Conservation (phyloP, 2,329 filamentous ascomycete species). For the Pyrenochaeta sp. region DNA sequence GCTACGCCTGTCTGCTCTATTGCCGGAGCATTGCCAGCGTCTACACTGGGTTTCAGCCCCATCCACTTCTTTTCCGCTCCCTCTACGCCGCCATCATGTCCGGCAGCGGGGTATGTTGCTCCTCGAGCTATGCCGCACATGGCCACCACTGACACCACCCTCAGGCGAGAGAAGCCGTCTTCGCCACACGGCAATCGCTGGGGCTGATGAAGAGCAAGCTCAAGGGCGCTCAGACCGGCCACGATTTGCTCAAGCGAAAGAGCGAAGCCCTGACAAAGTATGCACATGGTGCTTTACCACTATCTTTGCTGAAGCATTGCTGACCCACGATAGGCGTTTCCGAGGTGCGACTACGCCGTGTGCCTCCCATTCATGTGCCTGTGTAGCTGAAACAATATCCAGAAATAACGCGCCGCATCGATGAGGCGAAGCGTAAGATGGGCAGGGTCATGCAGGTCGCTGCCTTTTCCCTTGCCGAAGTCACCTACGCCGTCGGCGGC, state of each 20-base stretch:
- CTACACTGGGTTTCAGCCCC: conserved; percentile 4
- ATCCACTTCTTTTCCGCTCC: conserved; percentile 4
- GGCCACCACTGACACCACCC: conserved; percentile 32
- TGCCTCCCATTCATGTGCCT: conserved; percentile 4
- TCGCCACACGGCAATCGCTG: conserved; percentile 96
- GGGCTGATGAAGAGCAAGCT: conserved; percentile 98
- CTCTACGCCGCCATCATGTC: conserved; percentile 56
- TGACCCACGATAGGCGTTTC: conserved; percentile 71
- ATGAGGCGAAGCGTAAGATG: conserved; percentile 99
- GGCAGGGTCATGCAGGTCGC: conserved; percentile 99
- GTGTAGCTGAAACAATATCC: conserved; percentile 34
- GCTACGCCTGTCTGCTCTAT: conserved; percentile 6
- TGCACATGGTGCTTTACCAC: conserved; percentile 36
- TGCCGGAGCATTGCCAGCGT: conserved; percentile 5
- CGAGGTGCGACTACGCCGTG: conserved; percentile 69
- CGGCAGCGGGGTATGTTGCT: conserved; percentile 59
- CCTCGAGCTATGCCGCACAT: conserved; percentile 27
- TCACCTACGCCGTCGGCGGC: conserved; percentile 95
- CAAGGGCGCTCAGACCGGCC: conserved; percentile 79
- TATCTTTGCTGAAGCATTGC: conserved; percentile 14
- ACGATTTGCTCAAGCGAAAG: conserved; percentile 96
- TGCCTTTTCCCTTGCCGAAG: conserved; percentile 95
- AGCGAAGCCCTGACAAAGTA: conserved; percentile 98
- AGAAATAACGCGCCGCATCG: conserved; percentile 95
- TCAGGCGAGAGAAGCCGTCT: conserved; percentile 94